Base-by-base conservation (phyloP, 805 yeast genomes). In the Kuraishia ogatae region DNA sequence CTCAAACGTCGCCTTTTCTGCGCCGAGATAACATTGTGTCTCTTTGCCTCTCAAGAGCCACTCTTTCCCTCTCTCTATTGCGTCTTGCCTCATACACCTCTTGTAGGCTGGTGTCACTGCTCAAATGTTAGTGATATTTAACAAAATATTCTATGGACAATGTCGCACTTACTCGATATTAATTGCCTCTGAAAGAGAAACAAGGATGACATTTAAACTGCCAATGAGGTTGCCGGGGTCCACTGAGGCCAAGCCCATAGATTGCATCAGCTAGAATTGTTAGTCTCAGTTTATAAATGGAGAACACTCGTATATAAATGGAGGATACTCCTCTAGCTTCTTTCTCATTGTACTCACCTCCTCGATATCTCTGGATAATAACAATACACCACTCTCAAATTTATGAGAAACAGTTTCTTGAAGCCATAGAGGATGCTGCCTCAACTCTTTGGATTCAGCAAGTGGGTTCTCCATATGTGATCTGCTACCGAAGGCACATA, bases 391-490 rank as follows among this genome's bases (percentile, higher is more conserved):
- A 62, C 78, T 80, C 56, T 81, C 81, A 52, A 80, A 79, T 29
- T 81, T 65, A 56, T 76, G 71, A 24, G 63, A 60, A 19, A 62
- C 59, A 53, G 73, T 74, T 11, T 77, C 79, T 19, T 73, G 71
- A n/a, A 78, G 68, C 74, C 80, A 80, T 49, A 81, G 60, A 3
- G 84, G 84, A 59, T 78, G 80, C 46, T 73, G 60, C 21, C 58
- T 66, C 48, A 68, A 69, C 17, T 70, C 77, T 58, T 64, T 71
- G 24, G 75, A 66, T 20, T 65, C 63, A 39, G 79, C 71, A 17
- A 80, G 73, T 1, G 79, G 78, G 62, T 81, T 84, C 39, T 71
- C 63, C 22, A 81, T 73, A 56, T 72, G 78, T 0, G 82, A 75
- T 53, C 69, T 73, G 22, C 80, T 74, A 1, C 85, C 84, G 51